These are phyloP conservation scores for Myxozyma monticola DNA, from an alignment of 805 yeast species.

Conservation along the genomic window DNA sequence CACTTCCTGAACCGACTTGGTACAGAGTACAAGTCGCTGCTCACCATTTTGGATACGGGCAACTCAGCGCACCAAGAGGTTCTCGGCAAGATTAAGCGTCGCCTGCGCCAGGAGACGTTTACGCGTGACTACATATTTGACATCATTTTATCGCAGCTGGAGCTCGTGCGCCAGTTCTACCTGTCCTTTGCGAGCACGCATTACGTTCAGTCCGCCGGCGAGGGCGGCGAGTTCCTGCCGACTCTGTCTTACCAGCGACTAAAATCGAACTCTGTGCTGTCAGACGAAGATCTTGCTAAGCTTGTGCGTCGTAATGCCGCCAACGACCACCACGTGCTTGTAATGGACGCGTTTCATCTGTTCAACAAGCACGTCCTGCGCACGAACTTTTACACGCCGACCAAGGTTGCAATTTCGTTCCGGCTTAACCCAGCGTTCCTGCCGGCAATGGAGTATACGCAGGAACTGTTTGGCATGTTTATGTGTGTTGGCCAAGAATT, in stretches of 20 bases:
- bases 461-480: conserved; percentile 91
- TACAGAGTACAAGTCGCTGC: conserved; percentile 75
- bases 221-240: conserved; percentile 40
- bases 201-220: conserved; percentile 59
- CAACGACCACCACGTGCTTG: conserved; percentile 75
- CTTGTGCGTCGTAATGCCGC: conserved; percentile 68
- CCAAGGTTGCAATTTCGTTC: conserved; percentile 93
- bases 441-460: conserved; percentile 85
- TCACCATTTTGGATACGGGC: conserved; percentile 60
- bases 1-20: conserved; percentile 95
- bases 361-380: conserved; percentile 87
- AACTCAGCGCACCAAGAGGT: conserved; percentile 72
- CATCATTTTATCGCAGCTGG: conserved; percentile 67
- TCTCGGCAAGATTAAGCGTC: conserved; percentile 74
- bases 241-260: conserved; percentile 87
- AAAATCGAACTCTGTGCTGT: conserved; percentile 68
- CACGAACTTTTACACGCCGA: conserved; percentile 90
- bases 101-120: conserved; percentile 90
- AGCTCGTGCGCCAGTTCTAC: conserved; percentile 76
- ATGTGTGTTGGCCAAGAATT: conserved; percentile 94
- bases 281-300: conserved; percentile 71
- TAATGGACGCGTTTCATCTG: conserved; percentile 74
- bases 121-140: conserved; percentile 81
- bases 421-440: conserved; percentile 83
- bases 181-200: conserved; percentile 90